Base-by-base conservation (phyloP, 768 basidiomycete species). In the Naematelia aurantialba region DNA sequence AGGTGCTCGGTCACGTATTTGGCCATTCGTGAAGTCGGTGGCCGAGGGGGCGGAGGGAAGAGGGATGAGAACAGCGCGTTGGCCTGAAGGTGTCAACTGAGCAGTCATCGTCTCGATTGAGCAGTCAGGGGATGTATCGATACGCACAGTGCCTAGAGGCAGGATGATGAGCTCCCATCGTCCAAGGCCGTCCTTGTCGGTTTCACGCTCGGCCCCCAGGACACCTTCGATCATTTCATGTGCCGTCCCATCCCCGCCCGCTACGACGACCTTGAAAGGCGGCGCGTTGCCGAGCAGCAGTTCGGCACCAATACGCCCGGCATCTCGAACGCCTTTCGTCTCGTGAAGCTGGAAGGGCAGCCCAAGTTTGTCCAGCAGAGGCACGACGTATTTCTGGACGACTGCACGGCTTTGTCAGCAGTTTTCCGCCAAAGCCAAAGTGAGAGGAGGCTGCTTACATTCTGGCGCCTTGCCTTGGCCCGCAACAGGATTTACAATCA, bases 171-270 rank as follows among this genome's bases (percentile, higher is more conserved):
- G 31, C 11, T 69, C 53, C 72, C 72, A 74, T n/a, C 47, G 30
- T 19, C 56, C 59, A 17, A 45, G 5, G 13, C 2, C 26, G 27
- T 22, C 4, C 59, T 24, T 25, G 17, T 29, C 3, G 11, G 26
- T 34, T 1, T 19, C 42, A 11, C 4, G 2, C 34, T 25, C 13
- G 30, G 1, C 14, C 5, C 52, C 45, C 29, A 80, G 75, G 30
- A 89, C 71, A 11, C 81, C 81, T 61, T 87, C 88, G 70, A 92
- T 81, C 62, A 94, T 83, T 67, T 98, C 92, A 74, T 94, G 89
- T 39, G 91, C 80, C 0, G 92, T 96, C 17, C 93, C 93, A 76
- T 98, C 93, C 5, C 93, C 93, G 3, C 92, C 91, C 1, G 70
- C 62, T 0, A 79, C 58, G 1, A 74, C 45, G 1, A 76, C 22